Evolutionary conservation across 2,329 filamentous ascomycete genomes (phyloP).

Genomic region (Aspergillus fumigatus): DNA sequence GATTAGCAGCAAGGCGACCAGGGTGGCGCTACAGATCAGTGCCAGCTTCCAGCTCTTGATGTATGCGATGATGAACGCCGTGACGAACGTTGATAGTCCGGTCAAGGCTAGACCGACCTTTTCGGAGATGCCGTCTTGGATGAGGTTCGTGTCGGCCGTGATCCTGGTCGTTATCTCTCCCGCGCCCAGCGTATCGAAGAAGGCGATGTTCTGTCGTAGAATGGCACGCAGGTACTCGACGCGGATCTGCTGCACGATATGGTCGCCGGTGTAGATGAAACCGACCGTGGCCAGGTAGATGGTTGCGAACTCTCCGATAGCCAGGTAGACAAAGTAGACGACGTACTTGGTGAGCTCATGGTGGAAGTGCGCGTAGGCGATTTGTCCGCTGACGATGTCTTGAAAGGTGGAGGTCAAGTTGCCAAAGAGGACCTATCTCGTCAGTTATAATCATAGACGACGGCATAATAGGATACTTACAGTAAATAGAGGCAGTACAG

Average conservation of each 20-base stretch:
- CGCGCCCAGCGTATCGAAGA: slow-evolving; percentile 83
- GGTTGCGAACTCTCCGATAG: slow-evolving; percentile 68
- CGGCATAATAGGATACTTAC: slow-evolving; percentile 35
- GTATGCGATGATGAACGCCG: slow-evolving; percentile 84
- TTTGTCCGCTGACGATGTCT: slow-evolving; percentile 50
- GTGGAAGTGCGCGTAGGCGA: slow-evolving; percentile 53
- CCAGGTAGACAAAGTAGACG: slow-evolving; percentile 79
- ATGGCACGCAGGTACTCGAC: slow-evolving; percentile 76
- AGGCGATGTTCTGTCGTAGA: slow-evolving; percentile 80
- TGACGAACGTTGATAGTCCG: slow-evolving; percentile 72
- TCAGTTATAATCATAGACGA: neutral
- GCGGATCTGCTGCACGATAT: slow-evolving; percentile 70
- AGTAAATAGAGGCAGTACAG: slow-evolving; percentile 71
- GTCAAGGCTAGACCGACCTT: slow-evolving; percentile 74
- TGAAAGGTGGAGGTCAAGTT: slow-evolving; percentile 68
- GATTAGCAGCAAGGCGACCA: slow-evolving; percentile 67
- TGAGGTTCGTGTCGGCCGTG: slow-evolving; percentile 82
- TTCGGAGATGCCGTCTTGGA: slow-evolving; percentile 88
- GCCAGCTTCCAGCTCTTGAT: slow-evolving; percentile 89
- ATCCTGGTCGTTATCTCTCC: slow-evolving; percentile 90
- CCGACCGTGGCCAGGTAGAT: slow-evolving; percentile 74
- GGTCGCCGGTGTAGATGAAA: slow-evolving; percentile 80
- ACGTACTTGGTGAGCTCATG: slow-evolving; percentile 57
- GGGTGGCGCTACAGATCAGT: slow-evolving; percentile 72
- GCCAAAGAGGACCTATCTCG: slow-evolving; percentile 59